Evolutionary conservation across 495 filamentous ascomycete species (phyloP).

Genomic region (Podospora conica): DNA sequence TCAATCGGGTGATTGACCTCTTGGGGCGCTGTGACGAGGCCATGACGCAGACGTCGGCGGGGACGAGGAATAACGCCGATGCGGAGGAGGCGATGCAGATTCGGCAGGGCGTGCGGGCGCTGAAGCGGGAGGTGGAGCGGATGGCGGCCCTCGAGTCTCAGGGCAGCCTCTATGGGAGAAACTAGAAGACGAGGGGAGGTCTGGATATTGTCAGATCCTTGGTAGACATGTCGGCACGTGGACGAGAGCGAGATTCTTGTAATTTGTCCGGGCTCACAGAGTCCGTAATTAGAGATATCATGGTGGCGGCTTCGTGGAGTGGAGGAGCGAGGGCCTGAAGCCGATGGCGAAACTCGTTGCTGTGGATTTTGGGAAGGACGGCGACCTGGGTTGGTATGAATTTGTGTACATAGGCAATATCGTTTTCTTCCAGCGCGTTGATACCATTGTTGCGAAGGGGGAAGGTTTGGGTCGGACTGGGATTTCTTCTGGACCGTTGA

Average conservation of each 20-base stretch:
- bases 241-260: neutral
- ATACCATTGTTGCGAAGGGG: neutral
- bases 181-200: neutral
- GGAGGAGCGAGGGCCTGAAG: neutral
- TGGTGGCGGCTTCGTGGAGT: neutral
- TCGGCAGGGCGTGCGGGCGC: conserved; percentile 12
- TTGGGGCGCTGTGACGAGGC: conserved; percentile 35
- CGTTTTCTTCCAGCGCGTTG: neutral
- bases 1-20: conserved; percentile 38
- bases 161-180: conserved; percentile 21
- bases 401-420: neutral
- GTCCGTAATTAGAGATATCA: neutral
- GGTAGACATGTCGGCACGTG: neutral
- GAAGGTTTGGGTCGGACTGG: neutral
- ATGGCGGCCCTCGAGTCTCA: conserved; percentile 13
- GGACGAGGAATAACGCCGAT: conserved; percentile 20
- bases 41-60: conserved; percentile 19
- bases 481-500: neutral
- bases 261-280: neutral
- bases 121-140: conserved; percentile 27
- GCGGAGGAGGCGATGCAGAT: conserved; percentile 27
- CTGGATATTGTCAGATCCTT: neutral
- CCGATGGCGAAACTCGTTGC: neutral
- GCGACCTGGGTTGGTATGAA: neutral
- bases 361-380: neutral